These are phyloP conservation scores for Choanephora cucurbitarum DNA, from an alignment of 371 early-diverging fungal genomes.

Conservation along the genomic window DNA sequence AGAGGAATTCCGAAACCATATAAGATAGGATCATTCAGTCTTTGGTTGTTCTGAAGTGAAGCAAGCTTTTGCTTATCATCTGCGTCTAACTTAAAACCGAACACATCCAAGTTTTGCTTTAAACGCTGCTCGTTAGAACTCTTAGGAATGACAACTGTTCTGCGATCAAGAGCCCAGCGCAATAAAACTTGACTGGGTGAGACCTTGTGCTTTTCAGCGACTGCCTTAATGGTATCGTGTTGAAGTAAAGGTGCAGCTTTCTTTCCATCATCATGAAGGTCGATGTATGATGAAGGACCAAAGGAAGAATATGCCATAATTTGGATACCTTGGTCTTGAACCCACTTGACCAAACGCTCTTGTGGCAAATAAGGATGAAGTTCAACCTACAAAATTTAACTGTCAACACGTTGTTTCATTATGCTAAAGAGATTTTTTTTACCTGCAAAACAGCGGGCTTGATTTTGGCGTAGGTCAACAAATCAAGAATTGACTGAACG, in stretches of 20 bases:
- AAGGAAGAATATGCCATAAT: slow-evolving; percentile 69
- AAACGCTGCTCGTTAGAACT: slow-evolving; percentile 50
- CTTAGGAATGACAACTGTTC: slow-evolving; percentile 69
- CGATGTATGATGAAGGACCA: slow-evolving; percentile 59
- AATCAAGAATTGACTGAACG: slow-evolving; percentile 40
- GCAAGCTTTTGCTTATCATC: slow-evolving; percentile 29
- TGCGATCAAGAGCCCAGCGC: slow-evolving; percentile 59
- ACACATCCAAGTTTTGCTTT: slow-evolving; percentile 37
- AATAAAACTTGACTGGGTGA: slow-evolving; percentile 43
- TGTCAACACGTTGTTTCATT: too few species aligned
- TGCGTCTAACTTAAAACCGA: slow-evolving; percentile 31
- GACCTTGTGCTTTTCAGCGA: slow-evolving; percentile 28
- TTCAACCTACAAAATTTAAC: slow-evolving; percentile 60
- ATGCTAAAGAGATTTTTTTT: too few species aligned
- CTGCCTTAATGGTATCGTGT: slow-evolving; percentile 28
- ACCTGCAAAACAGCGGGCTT: slow-evolving; percentile 46
- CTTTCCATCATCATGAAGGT: slow-evolving; percentile 48
- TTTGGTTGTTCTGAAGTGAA: slow-evolving; percentile 22
- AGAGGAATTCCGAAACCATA: slow-evolving; percentile 40
- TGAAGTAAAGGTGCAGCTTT: slow-evolving; percentile 32
- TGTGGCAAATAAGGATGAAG: slow-evolving; percentile 74
- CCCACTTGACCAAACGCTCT: slow-evolving; percentile 46
- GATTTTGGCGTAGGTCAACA: slow-evolving; percentile 43
- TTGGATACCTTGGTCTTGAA: slow-evolving; percentile 38
- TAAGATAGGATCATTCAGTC: slow-evolving; percentile 32